These are phyloP conservation scores for Xylaria digitata DNA, from an alignment of 2,329 filamentous ascomycete genomes.

Conservation along the genomic window DNA sequence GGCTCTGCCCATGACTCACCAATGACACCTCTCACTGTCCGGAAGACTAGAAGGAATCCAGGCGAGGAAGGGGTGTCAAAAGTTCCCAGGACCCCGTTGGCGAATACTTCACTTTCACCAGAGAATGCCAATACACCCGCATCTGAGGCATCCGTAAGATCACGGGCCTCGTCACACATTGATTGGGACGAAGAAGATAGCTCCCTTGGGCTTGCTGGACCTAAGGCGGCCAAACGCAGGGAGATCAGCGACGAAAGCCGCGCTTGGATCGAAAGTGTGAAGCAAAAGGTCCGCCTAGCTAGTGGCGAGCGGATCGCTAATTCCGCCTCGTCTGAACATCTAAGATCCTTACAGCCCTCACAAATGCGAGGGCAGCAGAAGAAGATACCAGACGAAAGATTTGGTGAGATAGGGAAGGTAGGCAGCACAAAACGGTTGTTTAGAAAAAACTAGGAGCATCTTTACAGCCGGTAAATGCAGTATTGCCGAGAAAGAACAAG, in stretches of 20 bases:
- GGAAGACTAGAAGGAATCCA: constrained; percentile 64
- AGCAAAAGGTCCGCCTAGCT: constrained; percentile 79
- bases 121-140: constrained; percentile 56
- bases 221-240: constrained; percentile 70
- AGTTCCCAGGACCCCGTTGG: constrained; percentile 58
- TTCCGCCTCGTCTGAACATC: constrained; percentile 38
- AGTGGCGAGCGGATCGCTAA: constrained; percentile 66
- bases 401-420: constrained; percentile 77
- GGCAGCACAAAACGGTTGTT: constrained; percentile 80
- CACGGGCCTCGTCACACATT: constrained; percentile 64
- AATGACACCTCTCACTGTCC: constrained; percentile 63
- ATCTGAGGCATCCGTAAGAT: constrained; percentile 59
- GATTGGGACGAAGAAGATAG: constrained; percentile 71
- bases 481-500: constrained; percentile 10
- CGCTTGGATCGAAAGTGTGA: constrained; percentile 85
- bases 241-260: constrained; percentile 78
- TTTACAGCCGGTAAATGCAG: constrained; percentile 37
- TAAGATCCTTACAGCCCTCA: constrained; percentile 22
- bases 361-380: constrained; percentile 35
- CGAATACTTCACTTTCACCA: constrained; percentile 42
- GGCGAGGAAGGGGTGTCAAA: constrained; percentile 52
- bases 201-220: constrained; percentile 76
- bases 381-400: constrained; percentile 55
- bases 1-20: constrained; percentile 54
- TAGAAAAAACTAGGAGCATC: constrained; percentile 57